Conservation (phyloP, 2,329 filamentous ascomycete genomes). For the Cladosporium colombiae region DNA sequence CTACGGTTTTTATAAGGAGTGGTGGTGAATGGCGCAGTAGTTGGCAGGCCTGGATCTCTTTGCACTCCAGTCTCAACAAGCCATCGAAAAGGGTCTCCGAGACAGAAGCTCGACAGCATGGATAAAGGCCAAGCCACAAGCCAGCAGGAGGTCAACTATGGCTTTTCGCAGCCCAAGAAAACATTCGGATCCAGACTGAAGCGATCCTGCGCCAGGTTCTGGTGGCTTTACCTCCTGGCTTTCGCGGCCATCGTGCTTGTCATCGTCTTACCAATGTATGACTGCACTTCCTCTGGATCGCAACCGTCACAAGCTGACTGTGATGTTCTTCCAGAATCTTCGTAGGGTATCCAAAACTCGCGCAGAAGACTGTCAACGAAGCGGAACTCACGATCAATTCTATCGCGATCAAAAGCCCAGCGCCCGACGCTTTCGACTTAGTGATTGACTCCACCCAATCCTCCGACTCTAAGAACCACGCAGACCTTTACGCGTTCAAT, state of each 20-base stretch:
- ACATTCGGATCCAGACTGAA: not conserved
- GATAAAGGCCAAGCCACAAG: not conserved
- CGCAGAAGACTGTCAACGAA: conserved; percentile 55
- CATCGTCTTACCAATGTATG: conserved; percentile 55
- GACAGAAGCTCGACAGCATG: not conserved
- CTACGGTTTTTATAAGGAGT: not conserved
- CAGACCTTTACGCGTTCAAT: conserved; percentile 56
- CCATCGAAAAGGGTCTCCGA: not conserved
- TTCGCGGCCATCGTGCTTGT: conserved; percentile 55
- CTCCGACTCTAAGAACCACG: conserved; percentile 51
- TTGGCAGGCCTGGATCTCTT: not conserved
- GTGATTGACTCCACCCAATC: not conserved
- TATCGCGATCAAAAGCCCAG: conserved; percentile 55
- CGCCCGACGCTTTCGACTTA: conserved; percentile 38
- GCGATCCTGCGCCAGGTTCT: conserved; percentile 44
- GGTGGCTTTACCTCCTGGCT: conserved; percentile 62
- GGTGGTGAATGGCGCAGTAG: not conserved
- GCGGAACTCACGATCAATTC: conserved; percentile 53
- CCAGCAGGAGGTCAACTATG: not conserved
- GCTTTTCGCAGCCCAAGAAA: conserved; percentile 1
- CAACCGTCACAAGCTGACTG: not conserved
- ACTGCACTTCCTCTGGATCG: not conserved
- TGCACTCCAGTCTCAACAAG: not conserved
- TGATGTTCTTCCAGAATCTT: conserved; percentile 42
- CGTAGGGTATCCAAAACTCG: conserved; percentile 60